phyloP scores from a whole-genome alignment of 2,329 filamentous ascomycete species.

The Hypoxylon sp. region DNA sequence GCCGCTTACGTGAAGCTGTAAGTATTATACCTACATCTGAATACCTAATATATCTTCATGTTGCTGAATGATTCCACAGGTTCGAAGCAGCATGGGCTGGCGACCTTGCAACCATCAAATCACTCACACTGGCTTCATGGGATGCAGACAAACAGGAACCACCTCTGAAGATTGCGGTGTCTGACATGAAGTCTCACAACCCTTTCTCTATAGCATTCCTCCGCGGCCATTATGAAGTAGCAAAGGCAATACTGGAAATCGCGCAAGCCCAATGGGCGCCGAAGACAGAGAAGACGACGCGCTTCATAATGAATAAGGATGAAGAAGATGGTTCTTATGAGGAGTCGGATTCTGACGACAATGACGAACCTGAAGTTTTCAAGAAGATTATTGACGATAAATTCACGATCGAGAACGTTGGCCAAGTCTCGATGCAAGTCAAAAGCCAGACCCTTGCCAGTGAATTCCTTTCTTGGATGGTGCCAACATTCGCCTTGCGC shows the following conservation, averaged over 20 bases:
- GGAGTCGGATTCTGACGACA: conserved; percentile 53
- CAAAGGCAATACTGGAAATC: conserved; percentile 76
- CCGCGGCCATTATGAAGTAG: conserved; percentile 72
- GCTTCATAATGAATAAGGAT: conserved; percentile 59
- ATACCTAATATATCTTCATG: background rate
- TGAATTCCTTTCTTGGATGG: conserved; percentile 59
- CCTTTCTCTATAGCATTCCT: conserved; percentile 77
- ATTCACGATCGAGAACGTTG: conserved; percentile 82
- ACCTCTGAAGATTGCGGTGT: conserved; percentile 73
- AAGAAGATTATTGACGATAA: conserved; percentile 71
- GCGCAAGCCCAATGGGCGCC: conserved; percentile 74
- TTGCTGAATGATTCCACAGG: conserved; percentile 53
- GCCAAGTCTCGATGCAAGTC: conserved; percentile 74
- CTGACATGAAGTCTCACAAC: conserved; percentile 62
- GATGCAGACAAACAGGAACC: conserved; percentile 63
- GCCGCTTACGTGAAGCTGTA: conserved; percentile 73
- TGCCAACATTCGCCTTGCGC: conserved; percentile 51
- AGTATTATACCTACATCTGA: conserved; percentile 56
- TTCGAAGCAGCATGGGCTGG: conserved; percentile 80
- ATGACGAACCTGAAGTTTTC: conserved; percentile 59
- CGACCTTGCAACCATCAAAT: conserved; percentile 74
- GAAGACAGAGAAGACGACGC: conserved; percentile 62
- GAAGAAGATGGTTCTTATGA: conserved; percentile 54
- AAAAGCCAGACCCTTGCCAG: conserved; percentile 71
- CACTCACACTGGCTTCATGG: conserved; percentile 71